Evolutionary conservation across 177 flowering plant species (phyloP).

Genomic region (Vitis hybrid): DNA sequence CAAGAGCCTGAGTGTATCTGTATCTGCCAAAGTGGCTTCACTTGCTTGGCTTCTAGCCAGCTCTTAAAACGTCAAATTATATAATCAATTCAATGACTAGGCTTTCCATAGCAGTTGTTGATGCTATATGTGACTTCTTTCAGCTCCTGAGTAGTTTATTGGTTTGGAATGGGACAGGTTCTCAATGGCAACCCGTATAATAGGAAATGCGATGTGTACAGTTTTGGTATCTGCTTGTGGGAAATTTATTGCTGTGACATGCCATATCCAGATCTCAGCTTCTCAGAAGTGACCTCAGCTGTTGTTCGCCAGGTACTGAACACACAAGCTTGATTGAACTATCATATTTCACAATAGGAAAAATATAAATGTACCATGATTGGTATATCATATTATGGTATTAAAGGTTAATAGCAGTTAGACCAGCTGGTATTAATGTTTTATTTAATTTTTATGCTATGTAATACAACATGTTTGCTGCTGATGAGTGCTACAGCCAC

Average conservation of each 20-base stretch:
- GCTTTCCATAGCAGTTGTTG: not conserved
- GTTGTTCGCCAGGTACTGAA: slow-evolving; percentile 50
- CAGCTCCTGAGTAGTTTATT: not conserved
- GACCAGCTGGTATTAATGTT: not conserved
- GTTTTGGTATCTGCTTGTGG: slow-evolving; percentile 61
- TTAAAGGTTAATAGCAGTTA: not conserved
- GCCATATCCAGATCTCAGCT: slow-evolving; percentile 55
- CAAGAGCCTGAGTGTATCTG: not conserved
- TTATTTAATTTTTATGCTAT: no score
- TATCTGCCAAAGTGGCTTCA: not conserved
- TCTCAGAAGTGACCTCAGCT: slow-evolving; percentile 56
- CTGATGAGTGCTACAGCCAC: no score
- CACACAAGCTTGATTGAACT: not conserved
- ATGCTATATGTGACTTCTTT: not conserved
- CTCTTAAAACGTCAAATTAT: not conserved
- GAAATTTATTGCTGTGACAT: slow-evolving; percentile 59
- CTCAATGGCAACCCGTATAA: slow-evolving; percentile 51
- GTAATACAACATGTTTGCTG: not conserved
- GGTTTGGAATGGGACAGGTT: slow-evolving; percentile 29
- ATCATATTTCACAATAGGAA: no score
- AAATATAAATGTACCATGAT: no score
- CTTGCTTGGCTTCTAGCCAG: not conserved
- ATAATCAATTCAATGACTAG: not conserved
- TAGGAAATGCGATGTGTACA: slow-evolving; percentile 53
- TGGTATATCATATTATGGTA: no score